These are phyloP conservation scores for Phytophthora cactorum DNA, from an alignment of 352 stramenopile genomes.

Conservation along the genomic window DNA sequence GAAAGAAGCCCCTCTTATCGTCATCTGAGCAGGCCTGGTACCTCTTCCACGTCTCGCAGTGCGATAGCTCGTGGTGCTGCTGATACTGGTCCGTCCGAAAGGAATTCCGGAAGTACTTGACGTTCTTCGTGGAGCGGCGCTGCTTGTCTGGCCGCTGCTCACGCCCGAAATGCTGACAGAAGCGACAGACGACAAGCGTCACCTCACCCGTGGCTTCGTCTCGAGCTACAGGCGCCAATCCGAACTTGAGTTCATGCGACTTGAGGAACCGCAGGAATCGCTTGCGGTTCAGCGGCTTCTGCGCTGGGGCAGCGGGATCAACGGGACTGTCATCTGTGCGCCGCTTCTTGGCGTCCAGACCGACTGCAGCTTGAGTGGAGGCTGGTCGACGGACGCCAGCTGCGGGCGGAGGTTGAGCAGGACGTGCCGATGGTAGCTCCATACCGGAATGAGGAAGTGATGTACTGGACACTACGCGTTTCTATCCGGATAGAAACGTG, in stretches of 20 bases:
- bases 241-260: conserved; percentile 62
- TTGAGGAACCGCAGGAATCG: conserved; percentile 52
- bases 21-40: conserved; percentile 53
- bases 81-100: conserved; percentile 80
- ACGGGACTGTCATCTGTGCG: neutral
- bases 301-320: neutral
- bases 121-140: conserved; percentile 60
- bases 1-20: conserved; percentile 63
- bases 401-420: neutral
- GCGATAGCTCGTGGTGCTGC: conserved; percentile 69
- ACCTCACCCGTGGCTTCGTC: conserved; percentile 51
- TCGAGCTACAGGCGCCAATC: conserved; percentile 51
- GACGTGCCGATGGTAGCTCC: neutral
- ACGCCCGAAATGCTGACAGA: conserved; percentile 72
- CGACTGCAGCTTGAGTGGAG: neutral
- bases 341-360: conserved; percentile 15
- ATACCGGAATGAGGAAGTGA: neutral
- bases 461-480: neutral
- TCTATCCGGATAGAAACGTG: neutral
- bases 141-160: conserved; percentile 61
- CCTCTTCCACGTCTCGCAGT: conserved; percentile 49
- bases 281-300: conserved; percentile 38
- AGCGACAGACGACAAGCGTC: conserved; percentile 60
- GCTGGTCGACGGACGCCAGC: neutral
- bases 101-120: conserved; percentile 71